phyloP scores from a whole-genome alignment of 108 stramenopile genomes.

The Conticribra weissflogii region DNA sequence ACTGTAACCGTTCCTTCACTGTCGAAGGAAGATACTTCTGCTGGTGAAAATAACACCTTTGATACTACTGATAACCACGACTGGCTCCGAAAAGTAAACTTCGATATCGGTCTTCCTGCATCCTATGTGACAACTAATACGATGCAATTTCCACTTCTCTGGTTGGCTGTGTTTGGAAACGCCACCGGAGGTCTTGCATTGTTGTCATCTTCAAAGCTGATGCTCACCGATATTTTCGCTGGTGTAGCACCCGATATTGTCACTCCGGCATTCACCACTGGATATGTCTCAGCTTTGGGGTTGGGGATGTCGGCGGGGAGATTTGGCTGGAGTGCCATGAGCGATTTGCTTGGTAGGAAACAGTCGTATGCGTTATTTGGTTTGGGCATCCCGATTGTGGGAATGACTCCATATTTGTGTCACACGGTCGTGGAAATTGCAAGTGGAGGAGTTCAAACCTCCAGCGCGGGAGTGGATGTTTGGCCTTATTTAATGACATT shows the following conservation, averaged over 20 bases:
- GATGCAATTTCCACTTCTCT: conserved; percentile 77
- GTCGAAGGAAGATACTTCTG: neutral
- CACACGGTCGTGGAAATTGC: conserved; percentile 44
- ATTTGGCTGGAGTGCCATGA: conserved; percentile 78
- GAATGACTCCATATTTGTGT: conserved; percentile 48
- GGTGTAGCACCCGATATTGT: conserved; percentile 74
- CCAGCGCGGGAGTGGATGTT: conserved; percentile 26
- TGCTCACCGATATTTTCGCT: conserved; percentile 86
- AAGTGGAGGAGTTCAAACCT: neutral
- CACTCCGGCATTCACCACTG: conserved; percentile 61
- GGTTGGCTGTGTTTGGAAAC: conserved; percentile 74
- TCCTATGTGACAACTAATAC: conserved; percentile 56
- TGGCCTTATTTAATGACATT: conserved; percentile 71
- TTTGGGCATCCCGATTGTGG: conserved; percentile 65
- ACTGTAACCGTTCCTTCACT: conserved; percentile 14
- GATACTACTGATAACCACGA: neutral
- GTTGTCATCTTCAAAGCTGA: conserved; percentile 78
- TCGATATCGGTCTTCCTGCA: conserved; percentile 50
- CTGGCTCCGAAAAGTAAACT: no score
- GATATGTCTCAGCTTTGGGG: conserved; percentile 76
- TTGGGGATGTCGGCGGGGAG: conserved; percentile 77
- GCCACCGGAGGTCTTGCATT: conserved; percentile 79
- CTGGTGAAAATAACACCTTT: no score
- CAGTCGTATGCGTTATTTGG: conserved; percentile 73
- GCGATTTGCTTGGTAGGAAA: conserved; percentile 70